Conservation (phyloP, 768 basidiomycete species). For the Boletales sp. region DNA sequence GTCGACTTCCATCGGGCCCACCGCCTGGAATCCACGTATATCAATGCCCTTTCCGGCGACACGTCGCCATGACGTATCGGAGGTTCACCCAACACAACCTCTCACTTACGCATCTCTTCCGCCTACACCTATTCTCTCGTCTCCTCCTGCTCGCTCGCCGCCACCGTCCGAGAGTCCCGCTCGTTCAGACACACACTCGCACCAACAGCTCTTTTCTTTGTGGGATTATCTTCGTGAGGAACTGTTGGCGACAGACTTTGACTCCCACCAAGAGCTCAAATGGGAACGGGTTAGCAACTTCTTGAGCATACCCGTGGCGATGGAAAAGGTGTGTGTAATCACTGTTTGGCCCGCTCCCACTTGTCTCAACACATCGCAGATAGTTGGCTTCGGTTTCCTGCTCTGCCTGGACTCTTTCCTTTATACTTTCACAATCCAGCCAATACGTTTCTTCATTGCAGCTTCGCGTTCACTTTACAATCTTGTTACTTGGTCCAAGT, state of each 20-base stretch:
- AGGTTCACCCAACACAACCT: slow-evolving; percentile 27
- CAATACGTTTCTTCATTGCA: slow-evolving; percentile 79
- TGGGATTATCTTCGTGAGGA: slow-evolving; percentile 94
- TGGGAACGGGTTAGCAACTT: slow-evolving; percentile 98
- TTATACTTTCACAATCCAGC: slow-evolving; percentile 96
- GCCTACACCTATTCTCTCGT: slow-evolving; percentile 62
- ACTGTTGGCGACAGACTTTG: slow-evolving; percentile 87
- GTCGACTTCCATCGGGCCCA: slow-evolving; percentile 21
- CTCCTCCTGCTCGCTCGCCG: slow-evolving; percentile 32
- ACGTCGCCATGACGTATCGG: slow-evolving; percentile 13
- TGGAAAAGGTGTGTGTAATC: slow-evolving; percentile 79
- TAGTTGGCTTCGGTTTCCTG: slow-evolving; percentile 87
- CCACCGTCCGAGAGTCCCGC: slow-evolving; percentile 15
- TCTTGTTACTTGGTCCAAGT: slow-evolving; percentile 45
- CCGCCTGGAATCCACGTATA: slow-evolving; percentile 20
- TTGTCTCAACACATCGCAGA: slow-evolving; percentile 41
- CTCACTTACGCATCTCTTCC: slow-evolving; percentile 71
- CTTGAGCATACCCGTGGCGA: slow-evolving; percentile 83
- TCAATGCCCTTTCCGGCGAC: slow-evolving; percentile 9
- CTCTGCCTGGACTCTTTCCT: slow-evolving; percentile 96
- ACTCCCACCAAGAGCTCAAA: slow-evolving; percentile 89
- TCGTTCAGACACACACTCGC: slow-evolving; percentile 15
- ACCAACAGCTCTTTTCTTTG: slow-evolving; percentile 64
- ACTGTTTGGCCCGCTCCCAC: neutral
- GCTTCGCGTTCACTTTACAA: slow-evolving; percentile 51